These are phyloP conservation scores for Globisporangium spiculum DNA, from an alignment of 352 stramenopile genomes.

Conservation along the genomic window DNA sequence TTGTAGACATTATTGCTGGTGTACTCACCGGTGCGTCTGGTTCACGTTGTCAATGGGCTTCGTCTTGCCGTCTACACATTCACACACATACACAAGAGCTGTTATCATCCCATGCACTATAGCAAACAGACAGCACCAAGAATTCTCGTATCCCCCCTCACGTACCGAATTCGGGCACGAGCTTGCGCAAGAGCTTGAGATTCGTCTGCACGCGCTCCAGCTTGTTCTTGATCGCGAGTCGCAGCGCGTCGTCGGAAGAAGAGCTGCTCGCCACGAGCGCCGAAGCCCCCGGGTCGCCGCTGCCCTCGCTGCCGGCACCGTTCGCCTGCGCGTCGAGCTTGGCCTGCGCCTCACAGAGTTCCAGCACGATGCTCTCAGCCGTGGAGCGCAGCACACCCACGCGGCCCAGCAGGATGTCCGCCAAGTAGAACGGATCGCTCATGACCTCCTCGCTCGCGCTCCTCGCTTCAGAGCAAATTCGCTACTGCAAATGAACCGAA, in stretches of 20 bases:
- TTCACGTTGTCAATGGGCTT: conserved; percentile 84
- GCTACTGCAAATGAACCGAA: background rate
- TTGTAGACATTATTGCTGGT: background rate
- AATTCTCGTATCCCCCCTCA: background rate
- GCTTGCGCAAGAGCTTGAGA: conserved; percentile 77
- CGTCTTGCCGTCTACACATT: conserved; percentile 71
- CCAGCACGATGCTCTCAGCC: conserved; percentile 82
- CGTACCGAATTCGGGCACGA: conserved; percentile 81
- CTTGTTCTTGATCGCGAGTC: conserved; percentile 79
- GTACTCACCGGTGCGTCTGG: conserved; percentile 67
- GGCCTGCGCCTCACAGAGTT: conserved; percentile 68
- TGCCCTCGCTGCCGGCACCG: background rate
- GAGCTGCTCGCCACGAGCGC: conserved; percentile 14
- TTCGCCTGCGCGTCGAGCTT: conserved; percentile 49
- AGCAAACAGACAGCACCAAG: background rate
- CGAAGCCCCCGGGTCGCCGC: conserved; percentile 11
- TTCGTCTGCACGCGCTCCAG: conserved; percentile 87
- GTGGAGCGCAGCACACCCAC: conserved; percentile 82
- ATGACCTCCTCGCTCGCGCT: conserved; percentile 27
- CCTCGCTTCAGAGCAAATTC: background rate
- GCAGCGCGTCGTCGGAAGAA: conserved; percentile 55
- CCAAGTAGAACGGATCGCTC: conserved; percentile 87
- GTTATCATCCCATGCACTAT: background rate
- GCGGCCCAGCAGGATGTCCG: conserved; percentile 79
- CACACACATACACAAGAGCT: background rate